Conservation (phyloP, 2,329 filamentous ascomycete genomes). For the Celoporthe dispersa region DNA sequence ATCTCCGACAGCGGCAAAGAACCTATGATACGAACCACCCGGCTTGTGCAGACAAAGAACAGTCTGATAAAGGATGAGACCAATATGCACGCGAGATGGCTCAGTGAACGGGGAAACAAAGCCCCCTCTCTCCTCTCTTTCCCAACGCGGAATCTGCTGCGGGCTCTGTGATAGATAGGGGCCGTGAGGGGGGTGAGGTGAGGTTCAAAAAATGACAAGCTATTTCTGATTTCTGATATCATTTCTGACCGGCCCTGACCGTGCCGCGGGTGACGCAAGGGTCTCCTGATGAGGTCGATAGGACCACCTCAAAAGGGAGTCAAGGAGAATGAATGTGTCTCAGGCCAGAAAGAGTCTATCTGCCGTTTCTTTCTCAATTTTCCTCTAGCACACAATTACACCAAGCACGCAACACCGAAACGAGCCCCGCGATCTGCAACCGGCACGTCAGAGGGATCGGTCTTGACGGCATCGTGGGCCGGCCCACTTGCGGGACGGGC, state of each 20-base stretch:
- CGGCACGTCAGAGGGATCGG: slow-evolving; percentile 2
- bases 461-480: slow-evolving; percentile 8
- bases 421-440: not conserved
- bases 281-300: not conserved
- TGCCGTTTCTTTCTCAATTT: not conserved
- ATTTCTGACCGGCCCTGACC: slow-evolving; percentile 2
- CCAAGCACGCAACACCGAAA: not conserved
- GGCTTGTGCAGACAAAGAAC: not conserved
- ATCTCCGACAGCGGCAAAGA: not conserved
- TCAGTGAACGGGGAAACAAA: not conserved
- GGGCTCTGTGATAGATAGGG: not conserved
- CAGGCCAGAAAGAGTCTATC: not conserved
- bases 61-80: not conserved
- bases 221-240: slow-evolving; percentile 6
- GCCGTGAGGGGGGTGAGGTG: not conserved
- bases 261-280: not conserved
- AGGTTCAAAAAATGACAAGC: not conserved
- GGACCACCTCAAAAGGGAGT: not conserved
- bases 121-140: too few species aligned
- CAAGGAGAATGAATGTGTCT: not conserved
- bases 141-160: not conserved
- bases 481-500: not conserved
- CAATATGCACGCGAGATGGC: not conserved
- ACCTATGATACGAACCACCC: not conserved
- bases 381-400: not conserved